A percentile compares a stretch with the other conserved stretches of the same genome.
phyloP scores from a whole-genome alignment of 1,139 yeast genomes.

The Saccharomyces hybrid region DNA sequence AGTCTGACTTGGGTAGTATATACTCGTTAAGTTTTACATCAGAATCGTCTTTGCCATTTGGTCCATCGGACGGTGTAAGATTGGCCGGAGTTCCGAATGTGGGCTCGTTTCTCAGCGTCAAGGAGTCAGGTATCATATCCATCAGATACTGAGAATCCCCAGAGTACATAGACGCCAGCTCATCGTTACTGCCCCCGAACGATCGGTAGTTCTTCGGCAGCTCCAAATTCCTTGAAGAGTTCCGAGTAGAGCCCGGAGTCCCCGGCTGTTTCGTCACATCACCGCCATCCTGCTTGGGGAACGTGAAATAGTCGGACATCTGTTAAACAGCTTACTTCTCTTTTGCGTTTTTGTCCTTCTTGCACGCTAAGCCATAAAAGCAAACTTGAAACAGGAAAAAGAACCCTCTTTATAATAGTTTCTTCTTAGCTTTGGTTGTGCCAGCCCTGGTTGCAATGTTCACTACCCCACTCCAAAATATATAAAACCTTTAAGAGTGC shows the following conservation, averaged over 20 bases:
- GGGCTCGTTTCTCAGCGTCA: constrained; percentile 9
- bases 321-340: neutral
- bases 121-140: constrained; percentile 20
- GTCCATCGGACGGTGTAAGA: neutral
- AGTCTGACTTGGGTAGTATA: constrained; percentile 29
- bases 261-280: neutral
- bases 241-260: neutral
- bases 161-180: constrained; percentile 18
- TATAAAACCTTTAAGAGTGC: neutral
- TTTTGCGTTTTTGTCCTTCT: neutral
- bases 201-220: constrained; percentile 7
- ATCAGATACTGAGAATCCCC: constrained; percentile 18
- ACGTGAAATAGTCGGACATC: neutral
- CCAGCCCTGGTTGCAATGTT: neutral
- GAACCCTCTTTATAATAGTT: neutral
- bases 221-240: constrained; percentile 8
- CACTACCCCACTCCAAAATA: neutral
- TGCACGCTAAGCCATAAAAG: neutral
- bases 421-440: neutral
- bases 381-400: neutral
- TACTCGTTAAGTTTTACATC: neutral
- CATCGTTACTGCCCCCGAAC: constrained; percentile 8
- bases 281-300: constrained; percentile 1
- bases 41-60: neutral
- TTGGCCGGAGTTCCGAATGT: neutral